phyloP scores from a whole-genome alignment of 2,329 filamentous ascomycete genomes.

The Fusarium humuli region DNA sequence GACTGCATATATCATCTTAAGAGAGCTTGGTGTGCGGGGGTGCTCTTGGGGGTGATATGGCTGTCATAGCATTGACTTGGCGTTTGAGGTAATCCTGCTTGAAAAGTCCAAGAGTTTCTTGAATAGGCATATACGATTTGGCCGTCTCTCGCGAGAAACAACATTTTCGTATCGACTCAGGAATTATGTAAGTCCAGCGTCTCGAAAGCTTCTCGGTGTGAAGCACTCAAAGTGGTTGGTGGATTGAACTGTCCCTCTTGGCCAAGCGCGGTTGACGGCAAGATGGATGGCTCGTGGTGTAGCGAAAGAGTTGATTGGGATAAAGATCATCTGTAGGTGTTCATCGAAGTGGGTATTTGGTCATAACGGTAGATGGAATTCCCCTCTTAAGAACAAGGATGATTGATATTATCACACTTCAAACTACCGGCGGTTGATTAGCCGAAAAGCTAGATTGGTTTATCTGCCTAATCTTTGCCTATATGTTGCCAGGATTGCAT shows the following conservation, averaged over 20 bases:
- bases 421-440: constrained; percentile 12
- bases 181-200: not conserved
- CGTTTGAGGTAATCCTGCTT: not conserved
- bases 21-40: constrained; percentile 32
- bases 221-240: constrained; percentile 5
- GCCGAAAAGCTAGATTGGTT: not conserved
- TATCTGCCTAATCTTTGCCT: not conserved
- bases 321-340: constrained; percentile 13
- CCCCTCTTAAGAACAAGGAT: constrained; percentile 24
- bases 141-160: not conserved
- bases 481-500: not conserved
- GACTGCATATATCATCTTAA: constrained; percentile 21
- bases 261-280: not conserved
- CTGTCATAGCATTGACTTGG: not conserved
- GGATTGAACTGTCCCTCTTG: not conserved
- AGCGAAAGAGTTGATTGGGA: constrained; percentile 14
- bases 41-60: constrained; percentile 10
- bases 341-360: constrained; percentile 17
- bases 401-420: constrained; percentile 6
- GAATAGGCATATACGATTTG: not conserved
- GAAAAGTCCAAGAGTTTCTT: not conserved
- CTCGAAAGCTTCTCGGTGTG: not conserved
- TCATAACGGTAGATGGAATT: not conserved
- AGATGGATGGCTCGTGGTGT: constrained; percentile 7
- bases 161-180: not conserved